Evolutionary conservation across 176 grass and related monocot genomes (phyloP).

Genomic region (Aegilops sharonensis): DNA sequence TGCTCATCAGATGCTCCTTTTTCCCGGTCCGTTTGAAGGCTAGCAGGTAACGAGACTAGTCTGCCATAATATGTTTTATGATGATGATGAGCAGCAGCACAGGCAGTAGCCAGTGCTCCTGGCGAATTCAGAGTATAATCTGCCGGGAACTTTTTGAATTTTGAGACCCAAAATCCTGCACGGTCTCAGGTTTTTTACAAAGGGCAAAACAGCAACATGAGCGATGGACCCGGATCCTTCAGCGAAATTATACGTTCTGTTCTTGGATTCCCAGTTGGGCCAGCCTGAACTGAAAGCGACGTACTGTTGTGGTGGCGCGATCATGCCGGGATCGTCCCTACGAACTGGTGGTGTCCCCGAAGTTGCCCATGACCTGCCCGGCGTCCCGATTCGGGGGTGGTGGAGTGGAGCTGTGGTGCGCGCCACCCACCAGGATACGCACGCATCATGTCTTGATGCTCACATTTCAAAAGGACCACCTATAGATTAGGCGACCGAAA

Average conservation of each 20-base stretch:
- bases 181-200: not conserved
- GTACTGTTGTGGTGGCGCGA: not conserved
- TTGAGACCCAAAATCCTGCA: not conserved
- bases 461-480: too few relatives aligned
- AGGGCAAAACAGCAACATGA: not conserved
- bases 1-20: not conserved
- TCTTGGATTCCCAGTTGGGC: not conserved
- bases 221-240: not conserved
- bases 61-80: not conserved
- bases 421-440: not conserved
- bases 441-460: not conserved
- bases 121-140: not conserved
- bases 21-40: not conserved
- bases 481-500: too few relatives aligned
- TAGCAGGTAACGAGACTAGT: conserved; percentile 1
- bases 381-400: not conserved
- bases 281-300: not conserved
- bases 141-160: not conserved
- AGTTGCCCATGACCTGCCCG: not conserved
- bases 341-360: not conserved
- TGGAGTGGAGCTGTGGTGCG: not conserved
- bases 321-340: not conserved
- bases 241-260: not conserved
- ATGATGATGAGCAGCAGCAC: not conserved
- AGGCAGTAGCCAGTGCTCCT: not conserved